A percentile compares a stretch with the other conserved stretches of the same genome.
Evolutionary conservation across 2,329 filamentous ascomycete genomes (phyloP).

Genomic region (Rutstroemia sp.): DNA sequence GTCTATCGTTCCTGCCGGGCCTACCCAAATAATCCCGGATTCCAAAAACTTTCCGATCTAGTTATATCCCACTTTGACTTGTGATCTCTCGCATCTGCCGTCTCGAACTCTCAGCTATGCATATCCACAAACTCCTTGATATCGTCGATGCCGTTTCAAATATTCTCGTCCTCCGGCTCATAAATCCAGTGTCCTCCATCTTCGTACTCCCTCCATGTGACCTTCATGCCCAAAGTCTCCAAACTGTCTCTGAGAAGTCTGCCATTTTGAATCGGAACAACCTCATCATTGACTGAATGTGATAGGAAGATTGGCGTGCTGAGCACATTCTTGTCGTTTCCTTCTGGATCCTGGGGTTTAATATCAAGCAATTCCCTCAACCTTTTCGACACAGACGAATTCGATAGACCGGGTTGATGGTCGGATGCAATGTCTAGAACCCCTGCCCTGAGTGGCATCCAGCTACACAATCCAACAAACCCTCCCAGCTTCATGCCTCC

Average conservation of each 20-base stretch:
- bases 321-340: background rate
- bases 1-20: too few relatives aligned
- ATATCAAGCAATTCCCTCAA: too few relatives aligned
- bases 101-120: too few relatives aligned
- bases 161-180: slow-evolving; percentile 23
- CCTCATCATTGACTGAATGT: slow-evolving; percentile 38
- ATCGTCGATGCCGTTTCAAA: slow-evolving; percentile 34
- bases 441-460: slow-evolving; percentile 42
- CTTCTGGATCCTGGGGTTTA: too few relatives aligned
- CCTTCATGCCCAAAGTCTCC: slow-evolving; percentile 31
- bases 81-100: too few relatives aligned
- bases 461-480: slow-evolving; percentile 34
- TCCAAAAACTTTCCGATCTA: too few relatives aligned
- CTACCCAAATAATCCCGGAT: too few relatives aligned
- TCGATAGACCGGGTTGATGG: too few relatives aligned
- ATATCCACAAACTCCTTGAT: slow-evolving; percentile 10
- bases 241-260: slow-evolving; percentile 31
- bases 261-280: slow-evolving; percentile 35
- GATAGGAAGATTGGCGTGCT: slow-evolving; percentile 38
- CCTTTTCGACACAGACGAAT: too few relatives aligned
- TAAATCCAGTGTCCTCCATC: slow-evolving; percentile 40
- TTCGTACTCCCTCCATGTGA: slow-evolving; percentile 36
- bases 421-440: background rate
- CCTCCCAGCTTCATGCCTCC: slow-evolving; percentile 24
- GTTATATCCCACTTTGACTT: too few relatives aligned